A percentile compares a stretch with the other conserved stretches of the same genome.
phyloP scores from a whole-genome alignment of 2,329 filamentous ascomycete species.

The Seiridium unicorne region DNA sequence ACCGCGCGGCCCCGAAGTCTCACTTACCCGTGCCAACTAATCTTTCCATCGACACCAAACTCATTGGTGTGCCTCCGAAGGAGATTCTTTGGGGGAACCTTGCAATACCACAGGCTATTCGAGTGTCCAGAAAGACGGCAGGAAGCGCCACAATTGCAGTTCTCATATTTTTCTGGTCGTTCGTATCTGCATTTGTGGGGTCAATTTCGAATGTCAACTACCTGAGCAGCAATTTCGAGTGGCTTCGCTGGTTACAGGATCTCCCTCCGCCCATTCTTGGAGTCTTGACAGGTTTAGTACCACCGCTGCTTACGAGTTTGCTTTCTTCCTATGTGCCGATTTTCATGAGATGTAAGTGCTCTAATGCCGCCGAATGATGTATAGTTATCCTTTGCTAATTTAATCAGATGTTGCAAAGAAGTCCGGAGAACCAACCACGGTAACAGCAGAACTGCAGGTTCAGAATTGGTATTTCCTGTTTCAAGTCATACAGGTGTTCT shows the following conservation, averaged over 20 bases:
- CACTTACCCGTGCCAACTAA: constrained; percentile 14
- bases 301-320: constrained; percentile 73
- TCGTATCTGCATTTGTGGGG: constrained; percentile 76
- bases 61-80: constrained; percentile 74
- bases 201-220: constrained; percentile 79
- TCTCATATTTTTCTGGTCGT: constrained; percentile 82
- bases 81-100: constrained; percentile 89
- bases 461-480: constrained; percentile 81
- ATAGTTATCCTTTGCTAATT: constrained; percentile 12
- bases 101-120: constrained; percentile 35
- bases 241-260: constrained; percentile 69
- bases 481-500: constrained; percentile 80
- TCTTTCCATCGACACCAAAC: constrained; percentile 2
- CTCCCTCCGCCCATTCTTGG: constrained; percentile 70
- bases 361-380: too few relatives aligned
- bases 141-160: constrained; percentile 65
- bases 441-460: constrained; percentile 71
- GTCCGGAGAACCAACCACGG: constrained; percentile 68
- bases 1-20: constrained; percentile 47
- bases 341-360: constrained; percentile 63
- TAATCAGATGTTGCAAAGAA: constrained; percentile 62
- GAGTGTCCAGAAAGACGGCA: constrained; percentile 43
- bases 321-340: constrained; percentile 81
- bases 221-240: constrained; percentile 62
- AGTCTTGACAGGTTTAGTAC: constrained; percentile 80